Evolutionary conservation across 2,329 filamentous ascomycete genomes (phyloP), one percentile per base, ranked within the genome.

Genomic region (Verticillium zaregamsianum): DNA sequence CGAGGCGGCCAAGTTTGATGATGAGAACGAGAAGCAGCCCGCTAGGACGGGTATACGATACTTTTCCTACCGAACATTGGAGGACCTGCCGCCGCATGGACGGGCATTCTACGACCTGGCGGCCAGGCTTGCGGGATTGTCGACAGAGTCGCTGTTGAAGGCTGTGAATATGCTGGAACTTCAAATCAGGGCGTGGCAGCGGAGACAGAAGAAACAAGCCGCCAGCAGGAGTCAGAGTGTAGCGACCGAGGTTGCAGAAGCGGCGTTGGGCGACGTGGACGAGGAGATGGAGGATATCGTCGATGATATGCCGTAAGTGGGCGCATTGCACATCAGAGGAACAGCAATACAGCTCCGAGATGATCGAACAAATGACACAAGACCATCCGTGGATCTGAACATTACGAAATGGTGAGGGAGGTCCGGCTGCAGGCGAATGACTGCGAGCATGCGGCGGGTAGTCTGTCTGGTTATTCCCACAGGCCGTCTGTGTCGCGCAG

Each of bases 161-260:
- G 74, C 75, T 31, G 72, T 78, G 8, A 76, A 77, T 63, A 76
- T 73, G 70, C 63, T 77, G 35, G 77, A 79, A 59, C 70, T 70
- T 20, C 68, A 68, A 11, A 70, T 78, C n/a, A 61, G 72, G 1
- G 59, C 62, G 23, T 77, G 74, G 75, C 76, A 77, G 57, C 68
- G 61, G 33, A 63, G 64, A 32, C 40, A 59, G 11, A 31, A 23
- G 25, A 58, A 58, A 40, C 56, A 37, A 15, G 37, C n/a, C 17
- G 32, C 31, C 28, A 37, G 32, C 55, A 57, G 17, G 9, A 7
- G 31, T 14, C 11, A 23, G 15, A 57, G n/a, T 32, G n/a, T 11
- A 25, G 20, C 45, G 12, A 14, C n/a, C 3, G 20, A 52, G 3
- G 20, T 20, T 12, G 45, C 45, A 52, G 20, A 14, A n/a, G 45